These are phyloP conservation scores for Marsdenia floribunda DNA, from an alignment of 257 asterid genomes.

Conservation along the genomic window DNA sequence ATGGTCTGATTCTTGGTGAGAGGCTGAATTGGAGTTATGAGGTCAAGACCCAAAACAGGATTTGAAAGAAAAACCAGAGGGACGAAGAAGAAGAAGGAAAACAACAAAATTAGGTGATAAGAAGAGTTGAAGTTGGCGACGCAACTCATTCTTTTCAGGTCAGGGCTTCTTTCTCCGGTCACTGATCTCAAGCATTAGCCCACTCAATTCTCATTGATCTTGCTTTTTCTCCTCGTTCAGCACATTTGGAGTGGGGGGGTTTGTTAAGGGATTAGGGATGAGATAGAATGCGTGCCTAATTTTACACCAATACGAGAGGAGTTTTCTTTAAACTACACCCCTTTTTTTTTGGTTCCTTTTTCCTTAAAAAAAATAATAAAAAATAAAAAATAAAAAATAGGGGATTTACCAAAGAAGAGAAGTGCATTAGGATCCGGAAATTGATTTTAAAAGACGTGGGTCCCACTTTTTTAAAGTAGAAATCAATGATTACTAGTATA, in stretches of 20 bases:
- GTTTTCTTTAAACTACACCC: neutral
- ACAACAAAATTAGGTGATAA: neutral
- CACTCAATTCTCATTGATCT: constrained; percentile 8
- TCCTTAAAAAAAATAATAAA: too few species aligned
- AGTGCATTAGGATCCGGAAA: too few species aligned
- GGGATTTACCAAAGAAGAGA: too few species aligned
- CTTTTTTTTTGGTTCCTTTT: too few species aligned
- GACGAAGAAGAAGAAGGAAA: constrained; percentile 11
- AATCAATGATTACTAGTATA: neutral
- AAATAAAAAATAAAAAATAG: too few species aligned
- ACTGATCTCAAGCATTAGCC: constrained; percentile 11
- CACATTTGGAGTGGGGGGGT: constrained; percentile 4
- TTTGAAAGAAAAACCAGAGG: constrained; percentile 3
- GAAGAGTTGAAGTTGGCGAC: neutral
- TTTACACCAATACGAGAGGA: neutral
- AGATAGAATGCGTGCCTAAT: constrained; percentile 1
- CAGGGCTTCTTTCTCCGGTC: neutral
- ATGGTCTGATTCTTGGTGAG: constrained; percentile 25
- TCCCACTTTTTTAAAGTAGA: too few species aligned
- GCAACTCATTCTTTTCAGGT: constrained; percentile 17
- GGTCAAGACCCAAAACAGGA: constrained; percentile 16
- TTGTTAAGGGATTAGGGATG: neutral
- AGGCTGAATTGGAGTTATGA: constrained; percentile 24
- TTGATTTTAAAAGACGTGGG: too few species aligned
- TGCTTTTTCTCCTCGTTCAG: neutral